These are phyloP conservation scores for Zygosaccharomyces lentus DNA, from an alignment of 805 yeast genomes.

Conservation along the genomic window DNA sequence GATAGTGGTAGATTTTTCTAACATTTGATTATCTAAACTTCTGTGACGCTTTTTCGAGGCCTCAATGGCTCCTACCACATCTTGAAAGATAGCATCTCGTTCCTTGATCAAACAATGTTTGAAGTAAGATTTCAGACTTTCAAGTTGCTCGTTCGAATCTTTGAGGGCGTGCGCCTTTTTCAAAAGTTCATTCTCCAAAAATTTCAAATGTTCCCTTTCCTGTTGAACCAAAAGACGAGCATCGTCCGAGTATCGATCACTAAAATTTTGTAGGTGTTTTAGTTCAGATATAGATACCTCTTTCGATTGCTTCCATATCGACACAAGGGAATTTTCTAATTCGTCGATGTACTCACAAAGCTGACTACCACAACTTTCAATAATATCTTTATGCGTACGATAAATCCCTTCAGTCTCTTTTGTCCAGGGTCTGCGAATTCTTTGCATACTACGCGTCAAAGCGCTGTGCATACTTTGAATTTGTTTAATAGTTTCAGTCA, in stretches of 20 bases:
- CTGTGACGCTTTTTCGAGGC: constrained; percentile 9
- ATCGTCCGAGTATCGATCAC: not conserved
- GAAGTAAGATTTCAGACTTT: constrained; percentile 12
- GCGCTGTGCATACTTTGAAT: constrained; percentile 9
- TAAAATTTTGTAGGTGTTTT: not conserved
- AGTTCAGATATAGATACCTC: constrained; percentile 3
- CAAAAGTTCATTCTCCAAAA: constrained; percentile 1
- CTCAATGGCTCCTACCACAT: constrained; percentile 8
- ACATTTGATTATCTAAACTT: constrained; percentile 9
- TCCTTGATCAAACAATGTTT: constrained; percentile 12
- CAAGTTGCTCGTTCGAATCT: constrained; percentile 9
- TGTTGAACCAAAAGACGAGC: not conserved
- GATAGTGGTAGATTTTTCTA: not conserved
- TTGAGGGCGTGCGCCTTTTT: constrained; percentile 10
- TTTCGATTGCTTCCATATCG: constrained; percentile 3
- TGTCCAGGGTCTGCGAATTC: constrained; percentile 3
- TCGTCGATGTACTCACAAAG: constrained; percentile 4
- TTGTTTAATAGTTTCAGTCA: constrained; percentile 2
- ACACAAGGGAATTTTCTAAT: constrained; percentile 5
- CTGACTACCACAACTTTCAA: constrained; percentile 1
- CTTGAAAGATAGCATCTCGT: constrained; percentile 8
- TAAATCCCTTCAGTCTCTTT: constrained; percentile 8
- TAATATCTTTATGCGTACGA: constrained; percentile 4
- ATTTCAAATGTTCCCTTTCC: not conserved
- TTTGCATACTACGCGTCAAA: not conserved